Conservation (phyloP, 371 early-diverging fungal species). For the Massospora cicadina region DNA sequence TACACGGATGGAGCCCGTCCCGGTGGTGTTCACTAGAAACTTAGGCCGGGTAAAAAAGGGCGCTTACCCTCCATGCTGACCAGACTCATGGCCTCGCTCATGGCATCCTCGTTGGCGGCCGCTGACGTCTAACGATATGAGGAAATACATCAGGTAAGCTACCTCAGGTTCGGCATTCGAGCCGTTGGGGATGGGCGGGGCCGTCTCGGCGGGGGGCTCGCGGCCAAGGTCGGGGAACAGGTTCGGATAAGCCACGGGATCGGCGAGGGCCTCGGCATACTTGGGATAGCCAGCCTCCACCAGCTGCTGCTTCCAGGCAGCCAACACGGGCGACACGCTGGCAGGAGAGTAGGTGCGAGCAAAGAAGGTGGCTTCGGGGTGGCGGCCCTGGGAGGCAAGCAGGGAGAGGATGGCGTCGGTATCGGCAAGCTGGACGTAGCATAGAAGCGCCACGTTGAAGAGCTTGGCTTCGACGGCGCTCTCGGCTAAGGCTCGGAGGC, state of each 20-base stretch:
- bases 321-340: slow-evolving; percentile 35
- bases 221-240: slow-evolving; percentile 59
- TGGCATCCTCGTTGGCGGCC: slow-evolving; percentile 14
- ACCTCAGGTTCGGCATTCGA: background rate
- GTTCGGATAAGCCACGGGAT: slow-evolving; percentile 63
- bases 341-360: slow-evolving; percentile 79
- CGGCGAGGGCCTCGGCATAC: slow-evolving; percentile 74
- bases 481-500: slow-evolving; percentile 52
- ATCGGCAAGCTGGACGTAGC: slow-evolving; percentile 52
- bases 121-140: slow-evolving; percentile 14
- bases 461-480: slow-evolving; percentile 62
- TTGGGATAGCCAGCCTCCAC: slow-evolving; percentile 46
- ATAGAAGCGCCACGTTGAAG: slow-evolving; percentile 79
- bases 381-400: slow-evolving; percentile 62
- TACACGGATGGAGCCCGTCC: slow-evolving; percentile 40
- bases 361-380: slow-evolving; percentile 92
- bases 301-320: slow-evolving; percentile 58
- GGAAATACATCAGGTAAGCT: slow-evolving; percentile 1
- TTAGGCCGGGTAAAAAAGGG: background rate
- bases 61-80: slow-evolving; percentile 29
- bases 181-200: slow-evolving; percentile 22
- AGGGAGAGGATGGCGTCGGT: slow-evolving; percentile 62
- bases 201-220: slow-evolving; percentile 13
- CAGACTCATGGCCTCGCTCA: slow-evolving; percentile 31
- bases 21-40: slow-evolving; percentile 39